These are phyloP conservation scores for Ophiosphaerella korrae DNA, from an alignment of 2,329 filamentous ascomycete species.

Conservation along the genomic window DNA sequence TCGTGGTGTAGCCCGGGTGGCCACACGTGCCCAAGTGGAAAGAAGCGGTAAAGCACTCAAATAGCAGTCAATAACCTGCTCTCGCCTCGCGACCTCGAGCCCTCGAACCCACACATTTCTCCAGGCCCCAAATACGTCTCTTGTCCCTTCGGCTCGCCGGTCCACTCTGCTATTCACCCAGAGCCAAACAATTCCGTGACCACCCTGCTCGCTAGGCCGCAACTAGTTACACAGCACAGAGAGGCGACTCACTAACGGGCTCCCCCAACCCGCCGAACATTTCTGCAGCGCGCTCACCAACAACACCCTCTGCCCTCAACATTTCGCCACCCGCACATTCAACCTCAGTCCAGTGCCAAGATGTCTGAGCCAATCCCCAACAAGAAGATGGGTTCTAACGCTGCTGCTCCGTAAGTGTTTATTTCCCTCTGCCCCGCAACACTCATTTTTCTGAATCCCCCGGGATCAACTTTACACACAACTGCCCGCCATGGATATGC, in stretches of 20 bases:
- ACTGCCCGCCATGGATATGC: slow-evolving; percentile 35
- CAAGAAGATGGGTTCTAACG: slow-evolving; percentile 65
- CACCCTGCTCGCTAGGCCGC: slow-evolving; percentile 16
- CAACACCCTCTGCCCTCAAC: slow-evolving; percentile 38
- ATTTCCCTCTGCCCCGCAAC: slow-evolving; percentile 28
- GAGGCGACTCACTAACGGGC: slow-evolving; percentile 30
- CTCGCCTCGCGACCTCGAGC: slow-evolving; percentile 1
- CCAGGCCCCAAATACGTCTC: background rate
- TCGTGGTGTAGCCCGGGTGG: slow-evolving; percentile 14
- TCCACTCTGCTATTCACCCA: slow-evolving; percentile 12
- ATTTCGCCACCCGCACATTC: slow-evolving; percentile 34
- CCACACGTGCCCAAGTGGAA: slow-evolving; percentile 18
- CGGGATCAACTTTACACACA: slow-evolving; percentile 8
- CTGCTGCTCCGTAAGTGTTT: slow-evolving; percentile 67
- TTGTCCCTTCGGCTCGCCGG: background rate
- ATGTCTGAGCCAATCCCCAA: slow-evolving; percentile 74
- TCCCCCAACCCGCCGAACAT: slow-evolving; percentile 39
- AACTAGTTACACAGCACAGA: slow-evolving; percentile 21
- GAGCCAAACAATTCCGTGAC: slow-evolving; percentile 30
- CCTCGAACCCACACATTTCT: background rate
- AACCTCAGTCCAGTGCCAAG: slow-evolving; percentile 37
- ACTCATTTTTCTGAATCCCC: slow-evolving; percentile 23
- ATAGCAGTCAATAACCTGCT: slow-evolving; percentile 5
- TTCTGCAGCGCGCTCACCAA: slow-evolving; percentile 40
- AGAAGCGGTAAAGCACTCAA: slow-evolving; percentile 15